Evolutionary conservation across 2,329 filamentous ascomycete genomes (phyloP).

Genomic region (Monilinia fructicola): DNA sequence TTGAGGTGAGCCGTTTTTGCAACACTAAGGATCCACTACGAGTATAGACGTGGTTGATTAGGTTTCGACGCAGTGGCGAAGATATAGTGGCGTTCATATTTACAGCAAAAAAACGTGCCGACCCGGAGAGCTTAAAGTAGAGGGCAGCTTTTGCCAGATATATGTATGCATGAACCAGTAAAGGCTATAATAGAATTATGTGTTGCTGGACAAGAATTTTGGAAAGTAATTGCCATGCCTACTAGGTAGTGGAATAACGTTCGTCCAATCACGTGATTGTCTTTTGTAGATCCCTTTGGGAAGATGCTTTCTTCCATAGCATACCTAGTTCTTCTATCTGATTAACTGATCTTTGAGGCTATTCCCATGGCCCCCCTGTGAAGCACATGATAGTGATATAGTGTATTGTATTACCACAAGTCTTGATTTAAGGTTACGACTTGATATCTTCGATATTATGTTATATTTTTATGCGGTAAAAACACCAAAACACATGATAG

Average conservation of each 20-base stretch:
- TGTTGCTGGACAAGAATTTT: background rate
- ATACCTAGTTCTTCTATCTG: no score
- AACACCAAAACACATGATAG: no score
- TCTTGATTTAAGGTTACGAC: background rate
- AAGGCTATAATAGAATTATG: no score
- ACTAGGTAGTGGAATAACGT: background rate
- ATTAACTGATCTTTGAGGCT: no score
- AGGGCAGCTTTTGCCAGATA: background rate
- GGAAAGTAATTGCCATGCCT: background rate
- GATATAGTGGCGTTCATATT: background rate
- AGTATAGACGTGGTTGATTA: background rate
- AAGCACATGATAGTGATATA: background rate
- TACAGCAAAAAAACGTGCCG: background rate
- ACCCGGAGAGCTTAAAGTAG: background rate
- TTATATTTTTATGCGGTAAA: no score
- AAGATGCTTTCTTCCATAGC: no score
- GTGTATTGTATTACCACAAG: background rate
- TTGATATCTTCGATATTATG: no score
- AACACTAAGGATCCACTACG: background rate
- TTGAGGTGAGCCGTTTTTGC: background rate
- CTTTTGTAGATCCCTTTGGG: no score
- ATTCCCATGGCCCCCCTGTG: no score
- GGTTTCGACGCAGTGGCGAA: background rate
- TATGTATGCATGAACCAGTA: background rate
- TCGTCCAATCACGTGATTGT: no score